phyloP scores from a whole-genome alignment of 2,329 filamentous ascomycete genomes.

The Pseudopyrenochaeta lycopersici region DNA sequence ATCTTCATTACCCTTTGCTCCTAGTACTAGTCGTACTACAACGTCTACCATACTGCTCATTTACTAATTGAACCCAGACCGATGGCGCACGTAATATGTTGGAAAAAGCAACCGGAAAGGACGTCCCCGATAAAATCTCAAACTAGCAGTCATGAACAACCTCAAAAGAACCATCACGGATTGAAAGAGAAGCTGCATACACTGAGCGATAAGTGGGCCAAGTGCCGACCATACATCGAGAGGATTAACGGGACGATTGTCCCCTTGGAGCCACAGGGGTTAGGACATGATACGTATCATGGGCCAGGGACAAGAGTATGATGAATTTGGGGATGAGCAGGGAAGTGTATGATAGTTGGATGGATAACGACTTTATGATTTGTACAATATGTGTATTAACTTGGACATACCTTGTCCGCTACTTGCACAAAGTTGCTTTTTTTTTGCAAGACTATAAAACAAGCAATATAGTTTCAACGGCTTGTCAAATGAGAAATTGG shows the following conservation, averaged over 20 bases:
- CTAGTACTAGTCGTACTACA: too few species aligned
- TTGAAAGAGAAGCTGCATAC: conserved; percentile 7
- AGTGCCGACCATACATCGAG: conserved; percentile 19
- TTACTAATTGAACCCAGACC: conserved; percentile 41
- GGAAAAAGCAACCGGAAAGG: conserved; percentile 61
- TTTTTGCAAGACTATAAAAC: too few species aligned
- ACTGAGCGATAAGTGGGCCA: conserved; percentile 18
- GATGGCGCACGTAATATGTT: conserved; percentile 60
- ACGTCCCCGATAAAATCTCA: conserved; percentile 60
- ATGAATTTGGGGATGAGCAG: not conserved
- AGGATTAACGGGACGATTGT: conserved; percentile 20
- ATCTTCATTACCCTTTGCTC: not conserved
- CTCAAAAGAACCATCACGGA: not conserved
- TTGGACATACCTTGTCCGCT: too few species aligned
- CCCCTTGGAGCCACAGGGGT: not conserved
- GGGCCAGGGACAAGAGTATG: not conserved
- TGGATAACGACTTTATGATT: too few species aligned
- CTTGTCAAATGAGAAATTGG: too few species aligned
- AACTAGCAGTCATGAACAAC: too few species aligned
- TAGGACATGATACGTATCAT: not conserved
- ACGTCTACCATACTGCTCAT: too few species aligned
- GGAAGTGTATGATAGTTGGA: not conserved
- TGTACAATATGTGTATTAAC: too few species aligned
- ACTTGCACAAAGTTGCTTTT: too few species aligned
- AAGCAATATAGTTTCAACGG: too few species aligned